A percentile compares a stretch with the other conserved stretches of the same genome.
Evolutionary conservation across 2,329 filamentous ascomycete genomes (phyloP).

Genomic region (Monilinia polystroma): DNA sequence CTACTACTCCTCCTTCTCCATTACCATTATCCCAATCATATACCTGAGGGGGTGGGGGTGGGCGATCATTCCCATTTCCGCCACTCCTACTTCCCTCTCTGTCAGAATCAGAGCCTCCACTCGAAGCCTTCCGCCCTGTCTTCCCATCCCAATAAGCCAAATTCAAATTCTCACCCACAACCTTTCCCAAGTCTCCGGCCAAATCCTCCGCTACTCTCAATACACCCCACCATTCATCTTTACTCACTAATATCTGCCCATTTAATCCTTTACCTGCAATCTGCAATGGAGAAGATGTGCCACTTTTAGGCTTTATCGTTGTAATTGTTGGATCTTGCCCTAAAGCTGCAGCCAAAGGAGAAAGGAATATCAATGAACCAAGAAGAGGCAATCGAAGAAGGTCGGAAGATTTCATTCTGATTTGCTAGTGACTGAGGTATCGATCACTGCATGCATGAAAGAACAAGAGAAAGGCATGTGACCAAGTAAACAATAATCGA

Average conservation of each 20-base stretch:
- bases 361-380: background rate
- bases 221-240: slow-evolving; percentile 65
- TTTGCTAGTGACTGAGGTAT: background rate
- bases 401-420: slow-evolving; percentile 2
- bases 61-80: background rate
- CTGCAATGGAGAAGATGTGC: slow-evolving; percentile 26
- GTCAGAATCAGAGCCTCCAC: background rate
- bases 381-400: slow-evolving; percentile 8
- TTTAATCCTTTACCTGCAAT: slow-evolving; percentile 39
- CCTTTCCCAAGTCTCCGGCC: slow-evolving; percentile 64
- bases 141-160: slow-evolving; percentile 35
- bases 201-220: slow-evolving; percentile 67
- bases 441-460: slow-evolving; percentile 10
- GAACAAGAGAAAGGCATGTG: background rate
- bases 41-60: background rate
- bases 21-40: slow-evolving; percentile 7
- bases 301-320: slow-evolving; percentile 40
- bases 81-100: background rate
- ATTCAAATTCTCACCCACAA: slow-evolving; percentile 62
- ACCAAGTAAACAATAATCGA: background rate
- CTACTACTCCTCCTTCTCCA: slow-evolving; percentile 17
- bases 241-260: slow-evolving; percentile 55
- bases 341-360: slow-evolving; percentile 10
- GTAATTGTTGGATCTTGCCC: slow-evolving; percentile 21
- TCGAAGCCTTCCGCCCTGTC: slow-evolving; percentile 15